Base-by-base conservation (phyloP, 202 grass and related monocot species). In the Schoenoplectus triqueter region DNA sequence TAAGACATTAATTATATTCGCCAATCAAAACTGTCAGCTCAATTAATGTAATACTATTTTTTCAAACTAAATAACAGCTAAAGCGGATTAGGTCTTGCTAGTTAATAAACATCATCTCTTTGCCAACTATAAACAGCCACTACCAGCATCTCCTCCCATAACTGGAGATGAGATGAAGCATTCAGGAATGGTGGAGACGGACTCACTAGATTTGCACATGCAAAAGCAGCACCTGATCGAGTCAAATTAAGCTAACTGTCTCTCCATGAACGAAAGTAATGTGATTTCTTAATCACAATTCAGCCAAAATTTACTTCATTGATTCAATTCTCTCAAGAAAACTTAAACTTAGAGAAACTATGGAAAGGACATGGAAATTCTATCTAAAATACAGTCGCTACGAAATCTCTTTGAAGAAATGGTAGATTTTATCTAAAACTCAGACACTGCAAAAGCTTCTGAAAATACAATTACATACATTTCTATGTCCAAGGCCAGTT, bases 341-440 rank as follows among this genome's bases (percentile, higher is more conserved):
- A 83, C 52, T 8, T 41, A 83, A 59, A 83, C 18, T 79, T 5
- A 79, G 64, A 83, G 4, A 59, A 71, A 69, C 18, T 47, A 66
- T 20, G 15, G 6, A 14, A 67, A 31, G 10, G 46, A 31, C 42
- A 50, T 31, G 2, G 39, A 4, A 61, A 11, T 42, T 67, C 31
- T 40, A 69, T 55, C n/a, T 10, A 83, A 69, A 69, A 83, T 68
- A 44, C 10, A 54, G 50, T 69, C 49, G 59, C 15, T 71, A 60
- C n/a, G 40, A 60, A 69, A 41, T 10, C 11, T 84, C 44, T 60
- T 66, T 10, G 48, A 69, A 69, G n/a, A 42, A 6, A 31, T 31
- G 31, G 31, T 31, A 10, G 21, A 13, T 51, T 80, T 41, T 48
- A 64, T 47, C 10, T 64, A 81, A 64, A 81, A 81, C 62, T 49